Conservation (phyloP, 768 basidiomycete species). For the Lentinula boryana region DNA sequence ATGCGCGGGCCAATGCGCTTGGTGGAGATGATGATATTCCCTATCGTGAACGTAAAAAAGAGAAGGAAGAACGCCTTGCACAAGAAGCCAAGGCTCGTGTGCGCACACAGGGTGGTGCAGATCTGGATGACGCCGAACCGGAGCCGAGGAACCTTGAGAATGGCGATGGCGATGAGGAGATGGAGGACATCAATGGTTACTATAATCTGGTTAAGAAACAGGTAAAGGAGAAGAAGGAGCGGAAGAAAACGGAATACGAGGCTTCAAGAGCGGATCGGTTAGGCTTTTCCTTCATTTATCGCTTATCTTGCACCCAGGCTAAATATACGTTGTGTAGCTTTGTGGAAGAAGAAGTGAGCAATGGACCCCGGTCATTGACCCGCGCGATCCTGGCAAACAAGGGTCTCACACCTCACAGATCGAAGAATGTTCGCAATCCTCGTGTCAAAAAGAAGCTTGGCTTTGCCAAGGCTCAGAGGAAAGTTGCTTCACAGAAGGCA, state of each 20-base stretch:
- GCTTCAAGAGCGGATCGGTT: constrained; percentile 52
- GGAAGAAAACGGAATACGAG: constrained; percentile 82
- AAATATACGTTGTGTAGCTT: constrained; percentile 19
- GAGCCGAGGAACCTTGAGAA: constrained; percentile 26
- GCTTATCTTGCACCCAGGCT: not conserved
- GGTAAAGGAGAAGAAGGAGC: constrained; percentile 64
- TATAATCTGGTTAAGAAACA: constrained; percentile 84
- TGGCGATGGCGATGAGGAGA: constrained; percentile 24
- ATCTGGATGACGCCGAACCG: constrained; percentile 56
- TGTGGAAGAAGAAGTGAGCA: constrained; percentile 27
- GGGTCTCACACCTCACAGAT: constrained; percentile 85
- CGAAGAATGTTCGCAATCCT: constrained; percentile 91
- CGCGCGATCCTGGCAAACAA: constrained; percentile 91
- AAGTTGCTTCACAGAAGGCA: constrained; percentile 81
- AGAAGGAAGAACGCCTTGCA: constrained; percentile 48
- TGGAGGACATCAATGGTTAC: constrained; percentile 64
- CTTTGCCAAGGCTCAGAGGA: constrained; percentile 95
- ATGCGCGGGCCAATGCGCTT: constrained; percentile 61
- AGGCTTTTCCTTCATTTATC: constrained; percentile 17
- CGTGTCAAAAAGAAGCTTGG: constrained; percentile 93
- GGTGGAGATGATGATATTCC: constrained; percentile 97
- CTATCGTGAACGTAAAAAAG: constrained; percentile 69
- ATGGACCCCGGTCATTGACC: constrained; percentile 86
- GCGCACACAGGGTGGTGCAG: constrained; percentile 53
- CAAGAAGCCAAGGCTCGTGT: constrained; percentile 45